Percentiles rank a stretch among this genome's conserved stretches.
Evolutionary conservation across 1,284 basidiomycete species (phyloP).

Genomic region (Leccinum subspadiceum): DNA sequence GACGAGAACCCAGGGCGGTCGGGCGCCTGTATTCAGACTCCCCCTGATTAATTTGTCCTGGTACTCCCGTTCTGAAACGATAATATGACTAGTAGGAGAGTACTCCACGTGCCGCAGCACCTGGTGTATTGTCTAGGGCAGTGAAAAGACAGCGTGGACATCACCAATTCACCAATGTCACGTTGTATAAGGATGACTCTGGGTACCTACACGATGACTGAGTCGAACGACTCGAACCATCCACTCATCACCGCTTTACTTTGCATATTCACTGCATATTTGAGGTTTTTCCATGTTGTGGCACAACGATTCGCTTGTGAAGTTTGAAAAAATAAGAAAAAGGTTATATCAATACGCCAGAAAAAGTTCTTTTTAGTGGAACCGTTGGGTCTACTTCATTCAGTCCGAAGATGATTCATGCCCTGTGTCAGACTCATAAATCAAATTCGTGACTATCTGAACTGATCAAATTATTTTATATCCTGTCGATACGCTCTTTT

Average conservation of each 20-base stretch:
- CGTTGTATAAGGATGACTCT: too few species aligned
- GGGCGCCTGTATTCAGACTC: background rate
- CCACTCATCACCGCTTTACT: background rate
- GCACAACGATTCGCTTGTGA: background rate
- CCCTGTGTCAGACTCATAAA: background rate
- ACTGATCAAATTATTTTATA: background rate
- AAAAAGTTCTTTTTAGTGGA: background rate
- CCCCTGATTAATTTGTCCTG: background rate
- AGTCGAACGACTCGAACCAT: background rate
- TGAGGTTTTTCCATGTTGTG: too few species aligned
- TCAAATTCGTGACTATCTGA: background rate
- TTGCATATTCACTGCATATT: background rate
- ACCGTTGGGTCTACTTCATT: background rate
- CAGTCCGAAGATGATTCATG: background rate
- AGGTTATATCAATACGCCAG: background rate
- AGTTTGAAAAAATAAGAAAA: background rate
- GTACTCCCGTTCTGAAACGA: background rate
- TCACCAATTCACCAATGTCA: background rate
- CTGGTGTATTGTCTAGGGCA: background rate
- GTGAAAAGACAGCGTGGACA: background rate
- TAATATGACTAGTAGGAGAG: background rate
- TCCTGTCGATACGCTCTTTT: background rate
- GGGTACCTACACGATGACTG: too few species aligned
- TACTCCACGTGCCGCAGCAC: background rate
- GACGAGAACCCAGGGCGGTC: background rate